Percentiles rank a stretch among this genome's conserved stretches.
phyloP scores from a whole-genome alignment of 306 rosid species.

The Prunus dulcis region DNA sequence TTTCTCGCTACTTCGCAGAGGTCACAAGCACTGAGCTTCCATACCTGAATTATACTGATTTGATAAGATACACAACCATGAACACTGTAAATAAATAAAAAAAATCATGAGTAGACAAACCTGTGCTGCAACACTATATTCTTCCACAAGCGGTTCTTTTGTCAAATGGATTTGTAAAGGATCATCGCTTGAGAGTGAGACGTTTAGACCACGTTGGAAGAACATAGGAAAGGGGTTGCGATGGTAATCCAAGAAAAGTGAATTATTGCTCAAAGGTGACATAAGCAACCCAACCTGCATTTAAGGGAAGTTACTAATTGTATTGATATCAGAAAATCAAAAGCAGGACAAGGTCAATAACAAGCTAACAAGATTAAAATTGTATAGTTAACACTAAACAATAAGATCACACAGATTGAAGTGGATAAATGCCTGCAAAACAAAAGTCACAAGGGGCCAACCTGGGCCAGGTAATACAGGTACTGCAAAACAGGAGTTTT shows the following conservation, averaged over 20 bases:
- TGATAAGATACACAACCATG: background rate
- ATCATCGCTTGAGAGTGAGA: conserved; percentile 83
- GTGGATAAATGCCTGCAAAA: background rate
- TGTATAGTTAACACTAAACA: background rate
- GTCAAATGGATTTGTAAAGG: conserved; percentile 56
- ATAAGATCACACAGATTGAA: background rate
- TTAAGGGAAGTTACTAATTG: conserved; percentile 7
- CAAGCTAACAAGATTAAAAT: background rate
- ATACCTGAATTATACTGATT: conserved; percentile 45
- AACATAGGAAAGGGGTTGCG: conserved; percentile 79
- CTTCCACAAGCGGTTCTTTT: conserved; percentile 50
- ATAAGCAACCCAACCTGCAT: conserved; percentile 64
- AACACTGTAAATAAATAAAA: background rate
- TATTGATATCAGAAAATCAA: conserved; percentile 8
- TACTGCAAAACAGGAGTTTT: conserved; percentile 85
- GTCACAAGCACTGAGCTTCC: conserved; percentile 88
- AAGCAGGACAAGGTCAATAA: conserved; percentile 11
- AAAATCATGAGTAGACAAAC: conserved; percentile 19
- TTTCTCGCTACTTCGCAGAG: conserved; percentile 83
- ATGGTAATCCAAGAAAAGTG: conserved; percentile 82
- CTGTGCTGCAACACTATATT: conserved; percentile 50
- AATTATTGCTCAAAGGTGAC: conserved; percentile 90
- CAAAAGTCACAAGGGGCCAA: conserved; percentile 18
- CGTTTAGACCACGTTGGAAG: conserved; percentile 81
- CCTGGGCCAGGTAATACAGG: conserved; percentile 87